A percentile compares a stretch with the other conserved stretches of the same genome.
phyloP scores from a whole-genome alignment of 1,139 yeast genomes.

The Debaryomyces robertsiae region DNA sequence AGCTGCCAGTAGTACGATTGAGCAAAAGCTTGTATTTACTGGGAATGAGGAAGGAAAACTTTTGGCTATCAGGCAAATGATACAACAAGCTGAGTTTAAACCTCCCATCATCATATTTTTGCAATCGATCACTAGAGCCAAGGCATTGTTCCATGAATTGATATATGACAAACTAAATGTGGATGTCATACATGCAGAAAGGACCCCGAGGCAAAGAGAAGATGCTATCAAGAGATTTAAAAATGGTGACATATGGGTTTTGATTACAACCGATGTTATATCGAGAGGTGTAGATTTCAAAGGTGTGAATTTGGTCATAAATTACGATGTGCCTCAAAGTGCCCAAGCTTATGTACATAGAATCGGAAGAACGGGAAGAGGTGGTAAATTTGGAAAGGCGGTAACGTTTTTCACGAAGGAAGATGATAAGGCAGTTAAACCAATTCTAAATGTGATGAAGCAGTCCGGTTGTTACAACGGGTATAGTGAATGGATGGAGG shows the following conservation, averaged over 20 bases:
- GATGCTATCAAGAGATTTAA: slow-evolving; percentile 81
- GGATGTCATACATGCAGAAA: slow-evolving; percentile 94
- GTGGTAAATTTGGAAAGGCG: slow-evolving; percentile 83
- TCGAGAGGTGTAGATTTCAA: slow-evolving; percentile 97
- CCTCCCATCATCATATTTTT: slow-evolving; percentile 94
- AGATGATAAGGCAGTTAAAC: slow-evolving; percentile 73
- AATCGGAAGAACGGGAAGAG: slow-evolving; percentile 98
- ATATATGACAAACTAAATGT: slow-evolving; percentile 89
- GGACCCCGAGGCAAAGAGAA: slow-evolving; percentile 87
- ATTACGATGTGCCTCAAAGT: slow-evolving; percentile 93
- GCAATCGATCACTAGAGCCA: slow-evolving; percentile 91
- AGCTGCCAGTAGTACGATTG: slow-evolving; percentile 83
- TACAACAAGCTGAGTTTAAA: slow-evolving; percentile 79
- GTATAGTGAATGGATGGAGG: slow-evolving; percentile 80
- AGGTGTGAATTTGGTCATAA: slow-evolving; percentile 91
- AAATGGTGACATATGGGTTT: slow-evolving; percentile 91
- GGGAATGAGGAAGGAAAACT: slow-evolving; percentile 96
- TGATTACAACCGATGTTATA: slow-evolving; percentile 93
- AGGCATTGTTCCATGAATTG: slow-evolving; percentile 90
- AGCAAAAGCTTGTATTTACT: slow-evolving; percentile 81
- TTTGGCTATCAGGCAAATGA: slow-evolving; percentile 85
- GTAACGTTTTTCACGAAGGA: slow-evolving; percentile 92
- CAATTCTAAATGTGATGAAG: slow-evolving; percentile 91
- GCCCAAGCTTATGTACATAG: slow-evolving; percentile 97
- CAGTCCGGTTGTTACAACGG: slow-evolving; percentile 78